Evolutionary conservation across 768 basidiomycete genomes (phyloP).

Genomic region (Termitomyces titanicus): DNA sequence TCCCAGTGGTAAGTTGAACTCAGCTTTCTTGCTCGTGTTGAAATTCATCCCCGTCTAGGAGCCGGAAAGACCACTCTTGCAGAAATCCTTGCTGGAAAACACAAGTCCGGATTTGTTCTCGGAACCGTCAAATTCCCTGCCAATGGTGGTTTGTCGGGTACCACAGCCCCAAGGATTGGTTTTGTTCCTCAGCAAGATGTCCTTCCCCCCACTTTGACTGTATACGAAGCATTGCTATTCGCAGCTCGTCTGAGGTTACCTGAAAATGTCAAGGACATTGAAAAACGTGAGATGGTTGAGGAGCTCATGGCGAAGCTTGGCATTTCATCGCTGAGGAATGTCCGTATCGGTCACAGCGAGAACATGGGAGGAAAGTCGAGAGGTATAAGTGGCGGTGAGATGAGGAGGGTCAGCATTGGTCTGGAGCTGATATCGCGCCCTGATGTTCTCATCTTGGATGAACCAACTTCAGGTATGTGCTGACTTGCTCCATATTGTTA

Average conservation of each 20-base stretch:
- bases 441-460: conserved; percentile 83
- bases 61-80: conserved; percentile 92
- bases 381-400: conserved; percentile 91
- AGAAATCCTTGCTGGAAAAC: conserved; percentile 84
- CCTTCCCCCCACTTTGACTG: conserved; percentile 75
- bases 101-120: conserved; percentile 65
- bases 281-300: conserved; percentile 65
- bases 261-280: conserved; percentile 57
- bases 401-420: conserved; percentile 87
- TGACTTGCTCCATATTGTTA: background rate
- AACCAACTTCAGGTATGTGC: conserved; percentile 63
- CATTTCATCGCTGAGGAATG: conserved; percentile 62
- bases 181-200: conserved; percentile 89
- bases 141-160: conserved; percentile 18
- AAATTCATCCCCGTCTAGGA: conserved; percentile 29
- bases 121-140: conserved; percentile 63
- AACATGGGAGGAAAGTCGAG: conserved; percentile 61
- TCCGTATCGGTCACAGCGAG: conserved; percentile 58
- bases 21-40: background rate
- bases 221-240: conserved; percentile 78
- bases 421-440: conserved; percentile 84
- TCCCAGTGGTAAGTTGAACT: conserved; percentile 62
- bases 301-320: conserved; percentile 76
- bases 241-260: conserved; percentile 84
- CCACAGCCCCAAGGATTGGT: conserved; percentile 54